A percentile compares a stretch with the other conserved stretches of the same genome.
These are phyloP conservation scores for Acanthamoeba sp. DNA, from an alignment of 208 protist genomes.

Conservation along the genomic window DNA sequence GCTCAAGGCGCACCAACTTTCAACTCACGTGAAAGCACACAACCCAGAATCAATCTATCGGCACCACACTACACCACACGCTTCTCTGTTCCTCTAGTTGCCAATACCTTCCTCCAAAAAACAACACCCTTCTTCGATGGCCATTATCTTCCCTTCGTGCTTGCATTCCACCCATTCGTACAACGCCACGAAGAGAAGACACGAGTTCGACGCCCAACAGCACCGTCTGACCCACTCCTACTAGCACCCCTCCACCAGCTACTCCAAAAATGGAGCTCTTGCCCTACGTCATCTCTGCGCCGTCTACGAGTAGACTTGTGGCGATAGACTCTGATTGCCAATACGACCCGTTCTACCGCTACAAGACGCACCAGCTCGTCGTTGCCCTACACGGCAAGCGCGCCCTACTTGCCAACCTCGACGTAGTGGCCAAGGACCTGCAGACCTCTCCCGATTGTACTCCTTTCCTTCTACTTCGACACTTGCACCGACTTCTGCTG, in stretches of 20 bases:
- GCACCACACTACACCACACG: too few relatives aligned
- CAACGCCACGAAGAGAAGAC: neutral
- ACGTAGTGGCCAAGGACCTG: neutral
- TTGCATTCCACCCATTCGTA: neutral
- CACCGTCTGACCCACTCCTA: neutral
- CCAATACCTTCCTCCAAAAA: too few relatives aligned
- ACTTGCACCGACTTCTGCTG: neutral
- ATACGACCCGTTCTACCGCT: constrained; percentile 21
- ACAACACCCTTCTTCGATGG: neutral
- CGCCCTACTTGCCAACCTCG: neutral
- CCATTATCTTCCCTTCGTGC: neutral
- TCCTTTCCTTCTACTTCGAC: neutral
- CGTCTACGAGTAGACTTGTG: neutral
- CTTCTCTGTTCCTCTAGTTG: too few relatives aligned
- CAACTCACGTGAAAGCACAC: too few relatives aligned
- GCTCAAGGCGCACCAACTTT: too few relatives aligned
- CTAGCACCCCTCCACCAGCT: neutral
- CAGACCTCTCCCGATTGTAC: constrained; percentile 33
- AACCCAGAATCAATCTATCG: too few relatives aligned
- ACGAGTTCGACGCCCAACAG: neutral
- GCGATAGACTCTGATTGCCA: neutral
- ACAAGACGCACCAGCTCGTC: neutral
- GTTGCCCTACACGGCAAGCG: neutral
- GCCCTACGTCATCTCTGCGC: neutral
- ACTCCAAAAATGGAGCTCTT: neutral